Base-by-base conservation (phyloP, 192 early-diverging fungal species). In the Backusella morwellensis region DNA sequence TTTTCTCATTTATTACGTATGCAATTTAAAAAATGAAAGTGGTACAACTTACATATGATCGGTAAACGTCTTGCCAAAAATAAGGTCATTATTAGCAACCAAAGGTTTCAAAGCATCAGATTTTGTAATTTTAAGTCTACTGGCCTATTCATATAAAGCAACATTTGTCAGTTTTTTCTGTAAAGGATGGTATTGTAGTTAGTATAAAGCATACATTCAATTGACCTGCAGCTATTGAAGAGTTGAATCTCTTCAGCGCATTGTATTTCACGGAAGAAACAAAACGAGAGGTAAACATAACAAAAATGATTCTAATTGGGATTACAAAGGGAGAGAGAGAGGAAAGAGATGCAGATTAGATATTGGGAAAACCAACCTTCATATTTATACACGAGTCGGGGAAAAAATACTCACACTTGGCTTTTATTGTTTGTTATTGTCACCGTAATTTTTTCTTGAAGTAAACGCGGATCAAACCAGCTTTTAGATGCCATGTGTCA, bases 1-100 rank as follows among this genome's bases (percentile, higher is more conserved):
- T 50, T 50, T n/a, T 50, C 47, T n/a, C 47, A 50, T 50, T 50
- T 4, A 50, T 6, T n/a, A 50, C 15, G 47, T 50, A 50, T n/a
- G n/a, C 6, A 19, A 50, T 44, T 44, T 44, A 44, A 3, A 15
- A 44, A 44, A 44, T 4, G 15, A 50, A 5, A 14, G 15, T 44
- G 15, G 1, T 6, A 23, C 40, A 44, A 52, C 79, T 76, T 80
- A 78, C 97, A 99, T 99, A 87, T 99, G 96, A 86, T 99, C 97
- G 8, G 96, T 89, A 74, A 98, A 99, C 26, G 90, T 89, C 72
- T 92, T 87, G 47, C 97, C 97, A 84, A 99, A 99, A 34, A 92
- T 84, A 56, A 99, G 85, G 34, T 93, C 78, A 63, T 89, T 84
- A 73, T 89, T 86, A 23, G 88, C 83, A 70, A 89, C 78, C 19